Percentiles rank a stretch among this genome's conserved stretches.
Conservation (phyloP, 805 yeast genomes). For the Candida piceae region DNA sequence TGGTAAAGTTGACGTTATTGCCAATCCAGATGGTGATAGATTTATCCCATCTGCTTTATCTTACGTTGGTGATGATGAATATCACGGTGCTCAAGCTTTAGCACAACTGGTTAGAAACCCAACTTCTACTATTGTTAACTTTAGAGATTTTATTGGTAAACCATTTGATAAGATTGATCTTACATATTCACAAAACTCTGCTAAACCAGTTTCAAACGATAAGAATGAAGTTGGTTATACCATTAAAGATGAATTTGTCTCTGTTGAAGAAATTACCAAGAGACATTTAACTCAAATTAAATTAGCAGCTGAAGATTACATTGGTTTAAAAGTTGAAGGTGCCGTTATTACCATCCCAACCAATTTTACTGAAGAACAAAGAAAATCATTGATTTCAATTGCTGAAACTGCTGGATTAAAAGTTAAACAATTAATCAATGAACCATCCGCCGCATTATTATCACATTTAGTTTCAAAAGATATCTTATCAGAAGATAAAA, state of each 20-base stretch:
- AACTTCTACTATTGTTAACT: constrained; percentile 76
- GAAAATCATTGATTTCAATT: constrained; percentile 52
- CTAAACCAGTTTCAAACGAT: constrained; percentile 55
- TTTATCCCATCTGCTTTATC: constrained; percentile 89
- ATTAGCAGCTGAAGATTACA: constrained; percentile 87
- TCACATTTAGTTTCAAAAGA: constrained; percentile 63
- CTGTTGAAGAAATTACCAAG: constrained; percentile 72
- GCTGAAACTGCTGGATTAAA: constrained; percentile 70
- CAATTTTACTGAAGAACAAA: constrained; percentile 72
- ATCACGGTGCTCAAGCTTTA: constrained; percentile 94
- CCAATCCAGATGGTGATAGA: constrained; percentile 99
- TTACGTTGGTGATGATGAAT: constrained; percentile 91
- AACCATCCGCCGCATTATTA: constrained; percentile 86
- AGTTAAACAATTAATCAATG: constrained; percentile 83
- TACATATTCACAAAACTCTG: constrained; percentile 56
- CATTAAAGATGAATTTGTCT: constrained; percentile 50
- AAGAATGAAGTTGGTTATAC: constrained; percentile 67
- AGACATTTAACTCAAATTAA: constrained; percentile 82
- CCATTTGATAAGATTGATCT: constrained; percentile 66
- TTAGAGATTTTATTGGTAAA: constrained; percentile 88
- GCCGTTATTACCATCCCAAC: constrained; percentile 90
- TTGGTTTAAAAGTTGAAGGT: constrained; percentile 75
- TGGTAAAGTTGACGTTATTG: constrained; percentile 94
- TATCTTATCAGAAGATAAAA: constrained; percentile 54
- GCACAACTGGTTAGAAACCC: constrained; percentile 92